Evolutionary conservation across 2,329 filamentous ascomycete genomes (phyloP), one percentile per base, ranked within the genome.

Genomic region (Calonectria honghensis): DNA sequence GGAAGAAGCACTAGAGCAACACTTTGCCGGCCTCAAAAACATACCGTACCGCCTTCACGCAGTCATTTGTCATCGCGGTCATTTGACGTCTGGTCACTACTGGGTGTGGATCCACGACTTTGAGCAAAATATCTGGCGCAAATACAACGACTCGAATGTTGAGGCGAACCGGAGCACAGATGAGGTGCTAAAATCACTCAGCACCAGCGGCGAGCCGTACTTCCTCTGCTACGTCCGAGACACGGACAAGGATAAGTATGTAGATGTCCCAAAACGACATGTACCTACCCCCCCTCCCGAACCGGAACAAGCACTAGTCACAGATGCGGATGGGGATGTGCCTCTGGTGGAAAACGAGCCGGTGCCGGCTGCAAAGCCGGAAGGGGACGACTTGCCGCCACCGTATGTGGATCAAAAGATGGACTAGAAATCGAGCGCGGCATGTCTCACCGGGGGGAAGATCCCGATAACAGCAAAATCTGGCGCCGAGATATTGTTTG

Each of bases 51-150:
- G 92, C 18, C 90, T 99, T 6, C 96, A 98, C 79, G 95, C 96
- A 0, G 94, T 98, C 39, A 98, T 99, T 81, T 96, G 98, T 80
- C 97, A 99, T 83, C 93, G 94, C 27, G 95, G 95, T 39, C 88
- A 89, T 79, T 89, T 93, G 51, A 90, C 89, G 57, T 93, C 93
- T 59, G 97, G 97, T 0, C 97, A 99, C 84, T 99, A 98, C 86
- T 98, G 95, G 93, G 95, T 98, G 57, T 98, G 96, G 90, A 97
- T 99, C 77, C 94, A 93, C 81, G 97, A 98, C 86, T 98, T 98
- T 84, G 91, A 93, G 77, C 91, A 92, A 61, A 90, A 91, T 52
- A 88, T 96, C 27, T 99, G 97, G 96, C 93, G 96, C 72, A 95
- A 95, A 81, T 99, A 98, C 88, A 99, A 99, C 83, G 97, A 99